These are phyloP conservation scores for Thielaviopsis populi DNA, from an alignment of 2,329 filamentous ascomycete genomes.

Conservation along the genomic window DNA sequence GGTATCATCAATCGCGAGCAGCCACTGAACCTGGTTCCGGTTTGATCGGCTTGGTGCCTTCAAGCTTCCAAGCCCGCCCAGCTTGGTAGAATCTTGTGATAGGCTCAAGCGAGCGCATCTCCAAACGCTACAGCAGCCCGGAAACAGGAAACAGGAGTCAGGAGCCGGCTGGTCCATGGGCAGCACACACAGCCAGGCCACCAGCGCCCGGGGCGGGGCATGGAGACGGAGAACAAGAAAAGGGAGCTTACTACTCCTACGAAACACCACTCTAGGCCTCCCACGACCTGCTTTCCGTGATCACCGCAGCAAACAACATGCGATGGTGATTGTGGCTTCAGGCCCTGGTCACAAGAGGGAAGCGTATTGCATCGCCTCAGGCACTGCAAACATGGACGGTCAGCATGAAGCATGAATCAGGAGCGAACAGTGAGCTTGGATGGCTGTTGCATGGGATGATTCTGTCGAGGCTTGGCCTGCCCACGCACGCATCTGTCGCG, in stretches of 20 bases:
- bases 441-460: conserved; percentile 1
- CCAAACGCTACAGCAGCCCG: not conserved
- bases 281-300: not conserved
- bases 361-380: not conserved
- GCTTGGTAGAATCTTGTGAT: not conserved
- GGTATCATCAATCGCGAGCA: not conserved
- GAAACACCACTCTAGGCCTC: not conserved
- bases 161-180: not conserved
- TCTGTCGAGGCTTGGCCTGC: not conserved
- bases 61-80: too few relatives aligned
- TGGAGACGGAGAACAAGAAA: not conserved
- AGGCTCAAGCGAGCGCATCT: not conserved
- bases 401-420: not conserved
- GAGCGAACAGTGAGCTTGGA: not conserved
- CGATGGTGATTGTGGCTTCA: not conserved
- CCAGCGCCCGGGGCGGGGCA: not conserved
- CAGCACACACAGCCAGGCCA: not conserved
- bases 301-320: not conserved
- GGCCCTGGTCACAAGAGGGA: not conserved
- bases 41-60: conserved; percentile 1
- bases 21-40: not conserved
- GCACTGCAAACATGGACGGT: not conserved
- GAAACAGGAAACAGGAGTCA: too few relatives aligned
- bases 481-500: too few relatives aligned
- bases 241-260: not conserved